Percentiles rank a stretch among this genome's conserved stretches.
phyloP scores from a whole-genome alignment of 2,329 filamentous ascomycete genomes.

The Pezicula neosporulosa region DNA sequence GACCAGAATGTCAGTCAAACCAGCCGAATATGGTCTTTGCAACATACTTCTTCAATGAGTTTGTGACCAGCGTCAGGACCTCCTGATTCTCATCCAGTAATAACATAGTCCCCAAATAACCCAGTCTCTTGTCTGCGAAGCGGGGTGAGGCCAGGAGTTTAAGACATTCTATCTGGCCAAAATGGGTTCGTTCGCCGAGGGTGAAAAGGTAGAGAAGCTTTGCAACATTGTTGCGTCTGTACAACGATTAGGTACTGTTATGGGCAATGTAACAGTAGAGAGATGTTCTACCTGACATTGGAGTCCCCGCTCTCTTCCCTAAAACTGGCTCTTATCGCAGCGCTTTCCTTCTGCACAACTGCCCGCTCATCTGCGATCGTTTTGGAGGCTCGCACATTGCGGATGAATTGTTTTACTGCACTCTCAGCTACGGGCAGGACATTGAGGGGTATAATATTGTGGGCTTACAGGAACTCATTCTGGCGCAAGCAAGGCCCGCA shows the following conservation, averaged over 20 bases:
- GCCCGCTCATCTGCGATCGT: conserved; percentile 98
- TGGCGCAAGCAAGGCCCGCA: conserved; percentile 24
- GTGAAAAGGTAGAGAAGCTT: conserved; percentile 98
- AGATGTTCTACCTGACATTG: conserved; percentile 69
- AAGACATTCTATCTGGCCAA: conserved; percentile 98
- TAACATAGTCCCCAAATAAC: conserved; percentile 94
- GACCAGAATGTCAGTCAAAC: conserved; percentile 1
- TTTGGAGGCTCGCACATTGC: conserved; percentile 96
- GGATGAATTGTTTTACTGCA: conserved; percentile 98
- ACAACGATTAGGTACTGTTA: conserved; percentile 6
- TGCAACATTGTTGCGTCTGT: conserved; percentile 95
- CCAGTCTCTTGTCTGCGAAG: conserved; percentile 95
- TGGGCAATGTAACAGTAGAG: not conserved
- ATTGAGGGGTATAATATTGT: conserved; percentile 8
- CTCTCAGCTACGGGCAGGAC: conserved; percentile 13
- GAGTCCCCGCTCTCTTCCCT: conserved; percentile 94
- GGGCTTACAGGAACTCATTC: conserved; percentile 31
- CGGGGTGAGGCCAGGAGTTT: conserved; percentile 95
- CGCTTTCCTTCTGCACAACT: conserved; percentile 98
- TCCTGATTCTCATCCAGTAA: conserved; percentile 98
- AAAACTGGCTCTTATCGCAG: conserved; percentile 94
- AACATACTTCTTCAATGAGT: conserved; percentile 90
- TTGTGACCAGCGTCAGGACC: conserved; percentile 93
- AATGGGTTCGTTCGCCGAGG: conserved; percentile 93
- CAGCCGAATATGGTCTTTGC: not conserved